Percentiles rank a stretch among this genome's conserved stretches.
These are phyloP conservation scores for Fusarium multiceps DNA, from an alignment of 2,329 filamentous ascomycete genomes.

Conservation along the genomic window DNA sequence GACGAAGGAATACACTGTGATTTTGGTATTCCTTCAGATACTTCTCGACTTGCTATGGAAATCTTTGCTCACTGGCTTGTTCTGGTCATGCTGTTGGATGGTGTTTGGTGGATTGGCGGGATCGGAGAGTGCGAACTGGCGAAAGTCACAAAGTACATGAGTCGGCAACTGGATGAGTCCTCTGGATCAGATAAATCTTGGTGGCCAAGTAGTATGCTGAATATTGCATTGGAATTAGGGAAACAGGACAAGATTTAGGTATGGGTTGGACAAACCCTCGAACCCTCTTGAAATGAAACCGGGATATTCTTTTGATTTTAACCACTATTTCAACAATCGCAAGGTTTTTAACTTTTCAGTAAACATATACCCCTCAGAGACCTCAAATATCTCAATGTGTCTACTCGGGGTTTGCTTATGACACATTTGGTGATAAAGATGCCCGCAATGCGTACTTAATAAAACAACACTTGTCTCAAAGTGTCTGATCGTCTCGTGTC, in stretches of 20 bases:
- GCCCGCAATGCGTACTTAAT: too few species aligned
- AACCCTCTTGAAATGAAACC: too few species aligned
- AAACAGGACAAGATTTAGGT: neutral
- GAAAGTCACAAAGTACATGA: slow-evolving; percentile 40
- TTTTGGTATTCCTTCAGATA: neutral
- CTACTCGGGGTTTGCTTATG: too few species aligned
- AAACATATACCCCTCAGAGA: too few species aligned
- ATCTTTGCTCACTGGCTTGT: slow-evolving; percentile 56
- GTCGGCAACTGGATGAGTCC: slow-evolving; percentile 8
- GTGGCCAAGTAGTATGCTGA: slow-evolving; percentile 54
- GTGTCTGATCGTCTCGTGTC: neutral
- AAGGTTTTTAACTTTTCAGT: too few species aligned
- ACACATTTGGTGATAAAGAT: too few species aligned
- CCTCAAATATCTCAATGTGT: too few species aligned
- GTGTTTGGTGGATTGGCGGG: slow-evolving; percentile 55
- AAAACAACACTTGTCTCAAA: too few species aligned
- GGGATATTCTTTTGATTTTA: neutral
- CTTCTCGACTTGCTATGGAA: slow-evolving; percentile 48
- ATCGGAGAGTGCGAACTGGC: slow-evolving; percentile 52
- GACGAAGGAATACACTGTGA: neutral
- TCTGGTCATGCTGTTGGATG: slow-evolving; percentile 52
- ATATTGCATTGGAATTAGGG: slow-evolving; percentile 17
- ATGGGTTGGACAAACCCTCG: too few species aligned
- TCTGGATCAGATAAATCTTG: slow-evolving; percentile 28
- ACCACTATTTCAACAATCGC: neutral